Conservation (phyloP, 1,139 yeast genomes). For the Pichia sorboxylosa region DNA sequence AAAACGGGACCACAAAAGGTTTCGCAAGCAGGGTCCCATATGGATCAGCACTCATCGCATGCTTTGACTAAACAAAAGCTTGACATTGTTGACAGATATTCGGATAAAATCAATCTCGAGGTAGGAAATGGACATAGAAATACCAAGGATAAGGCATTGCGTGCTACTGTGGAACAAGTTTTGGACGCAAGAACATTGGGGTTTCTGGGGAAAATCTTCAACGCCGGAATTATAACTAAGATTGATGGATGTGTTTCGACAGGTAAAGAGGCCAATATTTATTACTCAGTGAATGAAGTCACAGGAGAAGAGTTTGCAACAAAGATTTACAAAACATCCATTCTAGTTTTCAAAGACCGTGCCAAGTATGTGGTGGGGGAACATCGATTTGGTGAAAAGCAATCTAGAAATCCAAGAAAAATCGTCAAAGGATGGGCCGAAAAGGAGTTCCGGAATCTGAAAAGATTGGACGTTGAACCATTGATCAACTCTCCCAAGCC, state of each 20-base stretch:
- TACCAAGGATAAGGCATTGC: constrained; percentile 71
- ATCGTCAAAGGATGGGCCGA: constrained; percentile 99
- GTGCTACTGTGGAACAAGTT: constrained; percentile 96
- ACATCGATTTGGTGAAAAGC: constrained; percentile 74
- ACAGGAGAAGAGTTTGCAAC: constrained; percentile 63
- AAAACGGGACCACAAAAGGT: too few relatives aligned
- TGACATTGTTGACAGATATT: constrained; percentile 48
- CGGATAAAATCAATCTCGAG: constrained; percentile 54
- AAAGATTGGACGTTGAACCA: constrained; percentile 51
- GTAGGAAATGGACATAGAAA: constrained; percentile 40
- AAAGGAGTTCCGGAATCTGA: constrained; percentile 87
- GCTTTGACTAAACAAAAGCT: constrained; percentile 33
- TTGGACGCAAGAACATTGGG: constrained; percentile 87
- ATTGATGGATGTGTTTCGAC: constrained; percentile 93
- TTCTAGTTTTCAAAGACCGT: constrained; percentile 88
- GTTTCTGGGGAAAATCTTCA: constrained; percentile 70
- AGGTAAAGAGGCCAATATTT: constrained; percentile 97
- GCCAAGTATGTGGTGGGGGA: constrained; percentile 96
- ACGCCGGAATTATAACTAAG: constrained; percentile 69
- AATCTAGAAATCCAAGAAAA: constrained; percentile 85
- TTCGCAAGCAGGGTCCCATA: too few relatives aligned
- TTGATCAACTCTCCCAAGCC: constrained; percentile 95
- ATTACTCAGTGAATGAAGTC: constrained; percentile 75
- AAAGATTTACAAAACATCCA: constrained; percentile 91
- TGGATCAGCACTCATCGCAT: too few relatives aligned